Percentiles rank a stretch among this genome's conserved stretches.
phyloP scores from a whole-genome alignment of 768 basidiomycete species.

The Lentinula detonsa region DNA sequence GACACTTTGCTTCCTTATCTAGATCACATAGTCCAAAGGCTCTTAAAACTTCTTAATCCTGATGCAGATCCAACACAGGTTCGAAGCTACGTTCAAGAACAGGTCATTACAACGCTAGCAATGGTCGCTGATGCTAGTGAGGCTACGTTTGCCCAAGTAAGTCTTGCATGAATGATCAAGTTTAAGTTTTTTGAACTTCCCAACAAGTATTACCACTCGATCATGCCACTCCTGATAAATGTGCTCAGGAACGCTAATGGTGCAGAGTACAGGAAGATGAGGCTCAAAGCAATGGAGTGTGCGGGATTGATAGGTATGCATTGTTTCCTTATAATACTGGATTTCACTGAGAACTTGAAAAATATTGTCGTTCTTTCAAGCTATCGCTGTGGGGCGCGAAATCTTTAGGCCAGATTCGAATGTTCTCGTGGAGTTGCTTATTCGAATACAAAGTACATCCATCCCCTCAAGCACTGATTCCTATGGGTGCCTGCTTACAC shows the following conservation, averaged over 20 bases:
- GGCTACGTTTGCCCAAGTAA: slow-evolving; percentile 65
- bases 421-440: slow-evolving; percentile 64
- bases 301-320: slow-evolving; percentile 75
- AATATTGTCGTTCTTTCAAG: slow-evolving; percentile 27
- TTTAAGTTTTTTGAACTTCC: background rate
- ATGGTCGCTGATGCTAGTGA: slow-evolving; percentile 89
- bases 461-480: slow-evolving; percentile 12
- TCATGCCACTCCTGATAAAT: slow-evolving; percentile 77
- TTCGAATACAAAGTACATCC: slow-evolving; percentile 68
- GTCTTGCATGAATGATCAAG: background rate
- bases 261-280: slow-evolving; percentile 57
- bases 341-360: background rate
- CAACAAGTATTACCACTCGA: slow-evolving; percentile 60
- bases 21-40: slow-evolving; percentile 70
- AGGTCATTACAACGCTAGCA: slow-evolving; percentile 81
- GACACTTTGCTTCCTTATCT: slow-evolving; percentile 72
- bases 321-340: background rate
- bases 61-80: slow-evolving; percentile 34
- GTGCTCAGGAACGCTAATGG: slow-evolving; percentile 71
- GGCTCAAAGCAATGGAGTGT: slow-evolving; percentile 88
- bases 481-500: background rate
- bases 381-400: slow-evolving; percentile 81
- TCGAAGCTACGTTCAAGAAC: slow-evolving; percentile 74
- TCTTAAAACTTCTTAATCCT: slow-evolving; percentile 62
- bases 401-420: slow-evolving; percentile 72